These are phyloP conservation scores for Biscogniauxia mediterranea DNA, from an alignment of 2,329 filamentous ascomycete species.

Conservation along the genomic window DNA sequence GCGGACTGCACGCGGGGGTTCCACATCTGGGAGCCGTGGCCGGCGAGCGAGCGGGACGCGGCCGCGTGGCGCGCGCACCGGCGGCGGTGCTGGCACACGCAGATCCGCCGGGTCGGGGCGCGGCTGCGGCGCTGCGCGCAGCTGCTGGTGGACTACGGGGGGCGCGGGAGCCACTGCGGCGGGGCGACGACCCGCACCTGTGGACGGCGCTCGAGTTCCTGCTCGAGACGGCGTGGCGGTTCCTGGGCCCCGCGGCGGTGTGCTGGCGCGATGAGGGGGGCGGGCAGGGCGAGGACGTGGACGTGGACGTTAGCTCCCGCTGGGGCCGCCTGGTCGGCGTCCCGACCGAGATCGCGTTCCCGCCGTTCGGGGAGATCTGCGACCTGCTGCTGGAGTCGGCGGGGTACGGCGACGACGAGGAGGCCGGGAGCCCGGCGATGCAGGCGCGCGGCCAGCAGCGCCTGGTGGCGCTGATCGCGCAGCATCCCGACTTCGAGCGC, in stretches of 20 bases:
- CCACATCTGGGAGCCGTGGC: slow-evolving; percentile 10
- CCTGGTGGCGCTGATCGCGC: slow-evolving; percentile 5
- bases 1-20: slow-evolving; percentile 1
- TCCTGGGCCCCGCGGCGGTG: slow-evolving; percentile 4
- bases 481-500: slow-evolving; percentile 5
- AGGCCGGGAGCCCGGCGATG: neutral
- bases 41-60: slow-evolving; percentile 6
- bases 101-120: slow-evolving; percentile 3
- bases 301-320: neutral
- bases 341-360: neutral
- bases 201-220: slow-evolving; percentile 6
- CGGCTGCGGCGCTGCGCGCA: slow-evolving; percentile 7
- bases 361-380: slow-evolving; percentile 8
- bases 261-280: neutral
- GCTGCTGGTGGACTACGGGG: slow-evolving; percentile 3
- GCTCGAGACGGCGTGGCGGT: slow-evolving; percentile 11
- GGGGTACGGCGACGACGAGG: too few species aligned
- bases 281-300: neutral
- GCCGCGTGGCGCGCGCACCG: neutral
- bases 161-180: neutral
- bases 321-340: neutral
- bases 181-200: slow-evolving; percentile 4
- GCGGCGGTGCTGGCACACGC: slow-evolving; percentile 2
- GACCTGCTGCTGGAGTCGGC: slow-evolving; percentile 11
- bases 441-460: slow-evolving; percentile 4